These are phyloP conservation scores for Pythium folliculosum DNA, from an alignment of 352 stramenopile genomes.

Conservation along the genomic window DNA sequence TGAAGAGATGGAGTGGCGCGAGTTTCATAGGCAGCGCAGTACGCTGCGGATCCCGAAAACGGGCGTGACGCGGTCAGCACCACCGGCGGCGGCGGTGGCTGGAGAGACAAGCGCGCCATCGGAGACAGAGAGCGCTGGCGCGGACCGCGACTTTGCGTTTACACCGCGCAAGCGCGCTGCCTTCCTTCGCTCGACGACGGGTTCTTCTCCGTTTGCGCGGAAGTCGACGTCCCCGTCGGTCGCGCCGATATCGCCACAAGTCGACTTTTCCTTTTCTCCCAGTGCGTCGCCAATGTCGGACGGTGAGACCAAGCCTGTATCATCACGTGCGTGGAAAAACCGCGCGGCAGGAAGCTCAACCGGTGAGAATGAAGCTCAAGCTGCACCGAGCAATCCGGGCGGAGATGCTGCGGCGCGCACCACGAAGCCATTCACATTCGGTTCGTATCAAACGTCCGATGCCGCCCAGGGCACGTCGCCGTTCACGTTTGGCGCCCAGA, in stretches of 20 bases:
- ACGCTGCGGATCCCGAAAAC: slow-evolving; percentile 22
- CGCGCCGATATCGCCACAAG: slow-evolving; percentile 4
- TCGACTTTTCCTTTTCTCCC: slow-evolving; percentile 24
- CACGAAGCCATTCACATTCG: slow-evolving; percentile 15
- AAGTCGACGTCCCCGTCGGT: slow-evolving; percentile 4
- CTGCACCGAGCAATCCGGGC: background rate
- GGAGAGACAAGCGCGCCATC: background rate
- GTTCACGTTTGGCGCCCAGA: slow-evolving; percentile 7
- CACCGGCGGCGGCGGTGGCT: background rate
- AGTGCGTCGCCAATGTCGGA: slow-evolving; percentile 24
- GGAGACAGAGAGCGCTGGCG: background rate
- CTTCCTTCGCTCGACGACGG: slow-evolving; percentile 8
- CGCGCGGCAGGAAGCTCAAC: background rate
- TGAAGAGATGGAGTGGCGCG: slow-evolving; percentile 37
- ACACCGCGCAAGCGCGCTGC: slow-evolving; percentile 23
- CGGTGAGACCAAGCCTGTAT: slow-evolving; percentile 7
- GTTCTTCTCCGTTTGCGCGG: slow-evolving; percentile 15
- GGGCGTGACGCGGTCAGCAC: background rate
- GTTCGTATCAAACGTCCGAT: slow-evolving; percentile 5
- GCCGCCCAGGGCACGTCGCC: background rate
- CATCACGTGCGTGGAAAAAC: background rate
- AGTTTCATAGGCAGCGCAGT: slow-evolving; percentile 35
- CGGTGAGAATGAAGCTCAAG: background rate
- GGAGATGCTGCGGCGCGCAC: background rate
- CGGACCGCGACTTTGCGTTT: slow-evolving; percentile 25